These are phyloP conservation scores for Brasilioporus rufonigricans DNA, from an alignment of 768 basidiomycete species.

Conservation along the genomic window DNA sequence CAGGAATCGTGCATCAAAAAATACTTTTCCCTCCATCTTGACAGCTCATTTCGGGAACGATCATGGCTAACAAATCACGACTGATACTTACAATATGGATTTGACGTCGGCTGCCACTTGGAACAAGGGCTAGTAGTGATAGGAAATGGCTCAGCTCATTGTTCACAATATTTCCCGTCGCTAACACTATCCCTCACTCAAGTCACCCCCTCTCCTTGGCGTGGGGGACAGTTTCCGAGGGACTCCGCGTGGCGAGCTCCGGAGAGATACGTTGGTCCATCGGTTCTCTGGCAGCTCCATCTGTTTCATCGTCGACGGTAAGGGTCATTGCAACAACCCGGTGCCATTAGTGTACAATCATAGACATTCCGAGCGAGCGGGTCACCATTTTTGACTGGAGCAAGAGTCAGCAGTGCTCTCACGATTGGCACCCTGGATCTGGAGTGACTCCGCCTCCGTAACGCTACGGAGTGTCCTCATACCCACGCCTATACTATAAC, in stretches of 20 bases:
- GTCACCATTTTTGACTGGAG: neutral
- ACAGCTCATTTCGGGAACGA: slow-evolving; percentile 25
- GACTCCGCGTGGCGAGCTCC: slow-evolving; percentile 19
- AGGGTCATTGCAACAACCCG: slow-evolving; percentile 15
- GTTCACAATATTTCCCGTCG: slow-evolving; percentile 18
- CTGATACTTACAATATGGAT: slow-evolving; percentile 11
- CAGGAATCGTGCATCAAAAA: neutral
- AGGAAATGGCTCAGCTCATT: slow-evolving; percentile 25
- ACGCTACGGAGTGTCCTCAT: neutral
- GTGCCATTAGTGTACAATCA: neutral
- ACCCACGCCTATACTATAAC: neutral
- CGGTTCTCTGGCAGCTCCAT: slow-evolving; percentile 6
- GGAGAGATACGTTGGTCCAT: slow-evolving; percentile 15
- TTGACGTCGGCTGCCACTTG: slow-evolving; percentile 26
- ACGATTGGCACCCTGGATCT: neutral
- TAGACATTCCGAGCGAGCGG: neutral
- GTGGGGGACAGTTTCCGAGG: slow-evolving; percentile 17
- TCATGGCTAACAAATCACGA: slow-evolving; percentile 2
- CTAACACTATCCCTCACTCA: slow-evolving; percentile 2
- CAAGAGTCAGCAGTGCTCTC: slow-evolving; percentile 2
- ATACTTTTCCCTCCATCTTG: slow-evolving; percentile 5
- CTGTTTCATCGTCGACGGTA: slow-evolving; percentile 27
- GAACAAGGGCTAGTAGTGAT: slow-evolving; percentile 13
- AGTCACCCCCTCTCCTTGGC: slow-evolving; percentile 17
- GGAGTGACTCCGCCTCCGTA: neutral